Evolutionary conservation across 108 stramenopile species (phyloP).

Genomic region (Skeletonema costatum): DNA sequence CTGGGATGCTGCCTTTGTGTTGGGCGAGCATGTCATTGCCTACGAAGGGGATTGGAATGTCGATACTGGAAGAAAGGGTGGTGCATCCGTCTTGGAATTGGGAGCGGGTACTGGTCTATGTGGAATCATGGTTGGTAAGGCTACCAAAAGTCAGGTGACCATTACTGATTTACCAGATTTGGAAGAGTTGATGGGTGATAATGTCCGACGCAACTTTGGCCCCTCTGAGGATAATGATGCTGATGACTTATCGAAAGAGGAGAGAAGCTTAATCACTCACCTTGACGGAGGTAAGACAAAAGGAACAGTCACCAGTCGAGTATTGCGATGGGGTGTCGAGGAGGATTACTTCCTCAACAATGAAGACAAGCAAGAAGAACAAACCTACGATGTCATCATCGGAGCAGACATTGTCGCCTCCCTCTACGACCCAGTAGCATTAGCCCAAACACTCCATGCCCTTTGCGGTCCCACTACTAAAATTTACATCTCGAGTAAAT

Average conservation of each 20-base stretch:
- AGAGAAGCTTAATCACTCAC: neutral
- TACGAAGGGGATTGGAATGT: slow-evolving; percentile 34
- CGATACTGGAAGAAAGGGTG: no score
- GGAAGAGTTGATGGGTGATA: slow-evolving; percentile 58
- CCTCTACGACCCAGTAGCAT: slow-evolving; percentile 66
- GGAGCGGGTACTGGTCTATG: slow-evolving; percentile 83
- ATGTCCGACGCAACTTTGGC: slow-evolving; percentile 49
- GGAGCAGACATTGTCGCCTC: slow-evolving; percentile 84
- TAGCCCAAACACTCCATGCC: slow-evolving; percentile 72
- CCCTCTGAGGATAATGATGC: neutral
- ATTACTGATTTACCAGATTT: slow-evolving; percentile 77
- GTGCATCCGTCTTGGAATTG: slow-evolving; percentile 61
- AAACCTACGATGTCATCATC: slow-evolving; percentile 70
- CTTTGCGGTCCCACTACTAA: slow-evolving; percentile 51
- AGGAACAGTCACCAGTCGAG: slow-evolving; percentile 24
- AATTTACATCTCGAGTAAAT: slow-evolving; percentile 66
- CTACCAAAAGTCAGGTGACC: slow-evolving; percentile 45
- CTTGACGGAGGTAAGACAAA: neutral
- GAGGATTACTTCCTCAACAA: slow-evolving; percentile 19
- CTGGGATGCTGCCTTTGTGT: slow-evolving; percentile 82
- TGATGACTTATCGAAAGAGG: neutral
- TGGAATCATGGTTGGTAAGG: slow-evolving; percentile 66
- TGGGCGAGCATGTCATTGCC: slow-evolving; percentile 72
- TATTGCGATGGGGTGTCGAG: slow-evolving; percentile 68
- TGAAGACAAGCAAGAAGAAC: neutral